Base-by-base conservation (phyloP, 2,329 filamentous ascomycete species). In the Aspergillus sp. region DNA sequence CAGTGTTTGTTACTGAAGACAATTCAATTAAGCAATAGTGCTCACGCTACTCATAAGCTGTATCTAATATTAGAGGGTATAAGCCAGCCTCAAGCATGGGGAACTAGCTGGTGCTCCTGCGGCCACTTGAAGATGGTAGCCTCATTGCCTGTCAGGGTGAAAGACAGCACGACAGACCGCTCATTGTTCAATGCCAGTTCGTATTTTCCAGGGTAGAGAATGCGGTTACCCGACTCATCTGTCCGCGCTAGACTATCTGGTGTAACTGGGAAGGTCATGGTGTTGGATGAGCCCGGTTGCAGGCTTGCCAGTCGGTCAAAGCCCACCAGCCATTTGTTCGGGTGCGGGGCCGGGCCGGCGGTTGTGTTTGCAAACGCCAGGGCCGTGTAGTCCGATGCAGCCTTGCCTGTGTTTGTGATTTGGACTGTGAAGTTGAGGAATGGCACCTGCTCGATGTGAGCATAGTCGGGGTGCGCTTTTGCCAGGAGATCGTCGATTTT, bases 171-270 rank as follows among this genome's bases (percentile, higher is more conserved):
- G 7, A 61, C 61, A 3, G 56, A 62, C 9, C 64, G 54, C 47
- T 72, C 67, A 46, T 62, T 63, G 43, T 72, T 69, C 45, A 72
- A 39, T 9, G 66, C 60, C 49, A 72, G 39, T 36, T 64, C 59
- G 49, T 72, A 73, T 7, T 58, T 61, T 0, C 69, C 70, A 6
- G 70, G 68, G 37, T 68, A 72, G 12, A 73, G 42, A 8, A 71
- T 54, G 6, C 58, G 53, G 40, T 71, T 65, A 1, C 69, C 70
- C 7, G 52, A 37, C 4, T 62, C 55, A 40, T 71, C 66, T 0
- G 61, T 64, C 5, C 70, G 51, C 0, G 67, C 65, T 6, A 72
- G 48, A 36, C 58, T 63, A 11, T 67, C 67, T 6, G 71, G 53
- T 2, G 64, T 62, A 28, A 73, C 48, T 0, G 66, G 62, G 34